Conservation (phyloP, 2,329 filamentous ascomycete species). For the Westerdykella aurantiaca region DNA sequence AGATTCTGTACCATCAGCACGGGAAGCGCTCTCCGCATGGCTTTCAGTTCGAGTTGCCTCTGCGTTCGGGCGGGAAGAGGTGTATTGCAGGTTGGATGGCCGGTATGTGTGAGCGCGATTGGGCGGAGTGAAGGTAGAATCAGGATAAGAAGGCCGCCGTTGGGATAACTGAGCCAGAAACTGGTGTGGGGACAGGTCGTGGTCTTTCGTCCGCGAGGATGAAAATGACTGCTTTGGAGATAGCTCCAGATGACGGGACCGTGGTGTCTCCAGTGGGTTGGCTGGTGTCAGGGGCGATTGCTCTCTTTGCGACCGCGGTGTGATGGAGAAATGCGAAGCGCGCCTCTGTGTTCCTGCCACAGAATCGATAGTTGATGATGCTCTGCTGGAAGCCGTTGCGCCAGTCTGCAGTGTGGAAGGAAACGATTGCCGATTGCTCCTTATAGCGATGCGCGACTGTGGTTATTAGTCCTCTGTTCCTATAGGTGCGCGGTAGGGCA, state of each 20-base stretch:
- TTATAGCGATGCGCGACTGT: constrained; percentile 35
- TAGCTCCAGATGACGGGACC: constrained; percentile 23
- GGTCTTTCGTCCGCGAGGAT: constrained; percentile 18
- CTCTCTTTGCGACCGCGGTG: constrained; percentile 20
- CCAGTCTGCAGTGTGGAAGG: constrained; percentile 23
- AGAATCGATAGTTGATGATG: constrained; percentile 24
- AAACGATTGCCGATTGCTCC: constrained; percentile 32
- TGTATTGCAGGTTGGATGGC: constrained; percentile 35
- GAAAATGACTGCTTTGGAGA: constrained; percentile 26
- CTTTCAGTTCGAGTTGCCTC: constrained; percentile 22
- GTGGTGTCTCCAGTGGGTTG: constrained; percentile 16
- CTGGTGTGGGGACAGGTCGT: constrained; percentile 30
- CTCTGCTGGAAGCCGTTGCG: constrained; percentile 23
- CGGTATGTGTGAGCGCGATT: constrained; percentile 28
- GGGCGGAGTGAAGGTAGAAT: constrained; percentile 28
- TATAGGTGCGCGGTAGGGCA: constrained; percentile 7
- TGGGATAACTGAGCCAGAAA: constrained; percentile 25
- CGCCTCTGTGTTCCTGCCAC: constrained; percentile 21
- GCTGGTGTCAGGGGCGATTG: constrained; percentile 26
- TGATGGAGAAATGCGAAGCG: constrained; percentile 28
- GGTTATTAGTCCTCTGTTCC: too few relatives aligned
- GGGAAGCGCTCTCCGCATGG: constrained; percentile 24
- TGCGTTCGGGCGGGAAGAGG: constrained; percentile 27
- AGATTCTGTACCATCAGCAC: constrained; percentile 60
- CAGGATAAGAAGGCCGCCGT: constrained; percentile 29